Evolutionary conservation across 2,329 filamentous ascomycete genomes (phyloP).

Genomic region (Hansfordia pulvinata): DNA sequence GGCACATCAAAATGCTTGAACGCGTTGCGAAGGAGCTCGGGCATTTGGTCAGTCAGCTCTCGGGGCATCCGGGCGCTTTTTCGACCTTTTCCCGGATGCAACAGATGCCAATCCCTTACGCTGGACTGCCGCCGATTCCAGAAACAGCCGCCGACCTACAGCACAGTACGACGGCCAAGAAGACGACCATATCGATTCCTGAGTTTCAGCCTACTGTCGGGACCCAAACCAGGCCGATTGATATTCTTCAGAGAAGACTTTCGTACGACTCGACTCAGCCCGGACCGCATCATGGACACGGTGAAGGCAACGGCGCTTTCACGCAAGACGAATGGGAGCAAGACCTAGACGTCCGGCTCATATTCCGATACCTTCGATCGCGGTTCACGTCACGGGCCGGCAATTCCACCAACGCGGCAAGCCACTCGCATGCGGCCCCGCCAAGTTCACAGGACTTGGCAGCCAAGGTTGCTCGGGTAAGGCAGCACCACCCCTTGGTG

Average conservation of each 20-base stretch:
- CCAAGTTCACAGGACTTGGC: slow-evolving; percentile 52
- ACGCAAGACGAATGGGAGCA: slow-evolving; percentile 84
- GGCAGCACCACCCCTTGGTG: slow-evolving; percentile 80
- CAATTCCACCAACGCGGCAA: slow-evolving; percentile 31
- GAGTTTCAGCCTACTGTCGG: slow-evolving; percentile 36
- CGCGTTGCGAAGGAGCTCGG: slow-evolving; percentile 80
- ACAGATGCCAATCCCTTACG: slow-evolving; percentile 57
- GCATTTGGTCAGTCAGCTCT: slow-evolving; percentile 67
- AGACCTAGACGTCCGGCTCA: slow-evolving; percentile 78
- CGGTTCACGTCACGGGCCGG: slow-evolving; percentile 49
- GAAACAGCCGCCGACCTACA: slow-evolving; percentile 27
- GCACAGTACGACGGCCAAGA: slow-evolving; percentile 23
- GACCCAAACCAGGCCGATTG: slow-evolving; percentile 16
- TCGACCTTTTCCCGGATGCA: slow-evolving; percentile 61
- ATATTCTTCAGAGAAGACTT: slow-evolving; percentile 1
- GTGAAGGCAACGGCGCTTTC: slow-evolving; percentile 20
- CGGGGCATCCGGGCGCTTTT: slow-evolving; percentile 80
- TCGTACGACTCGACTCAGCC: slow-evolving; percentile 4
- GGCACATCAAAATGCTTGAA: slow-evolving; percentile 71
- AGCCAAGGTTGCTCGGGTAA: slow-evolving; percentile 69
- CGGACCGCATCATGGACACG: slow-evolving; percentile 6
- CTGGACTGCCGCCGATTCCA: slow-evolving; percentile 56
- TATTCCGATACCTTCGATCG: slow-evolving; percentile 75
- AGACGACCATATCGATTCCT: slow-evolving; percentile 32
- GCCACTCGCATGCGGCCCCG: no score